These are phyloP conservation scores for Aspergillus pseudoglaucus DNA, from an alignment of 2,329 filamentous ascomycete genomes.

Conservation along the genomic window DNA sequence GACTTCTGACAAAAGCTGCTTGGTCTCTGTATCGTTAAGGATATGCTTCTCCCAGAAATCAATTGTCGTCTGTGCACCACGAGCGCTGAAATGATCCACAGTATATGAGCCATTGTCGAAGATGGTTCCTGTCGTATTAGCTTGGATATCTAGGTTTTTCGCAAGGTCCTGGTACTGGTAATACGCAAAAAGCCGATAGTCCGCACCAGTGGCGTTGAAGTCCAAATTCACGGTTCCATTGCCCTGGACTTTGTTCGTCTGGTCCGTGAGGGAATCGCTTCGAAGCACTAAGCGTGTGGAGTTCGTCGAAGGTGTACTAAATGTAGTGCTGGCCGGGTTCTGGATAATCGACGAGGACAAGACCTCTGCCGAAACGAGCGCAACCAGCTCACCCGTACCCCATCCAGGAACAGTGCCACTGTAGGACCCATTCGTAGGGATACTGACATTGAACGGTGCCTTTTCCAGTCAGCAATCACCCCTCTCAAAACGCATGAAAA, in stretches of 20 bases:
- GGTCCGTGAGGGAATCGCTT: constrained; percentile 1
- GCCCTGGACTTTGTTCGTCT: neutral
- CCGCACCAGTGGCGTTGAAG: neutral
- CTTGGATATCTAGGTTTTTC: constrained; percentile 22
- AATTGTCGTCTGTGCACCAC: constrained; percentile 29
- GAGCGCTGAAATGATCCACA: constrained; percentile 35
- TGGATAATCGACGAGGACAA: constrained; percentile 10
- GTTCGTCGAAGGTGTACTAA: neutral
- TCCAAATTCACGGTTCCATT: constrained; percentile 3
- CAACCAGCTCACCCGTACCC: constrained; percentile 27
- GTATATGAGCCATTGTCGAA: constrained; percentile 32
- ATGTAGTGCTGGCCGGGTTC: constrained; percentile 1
- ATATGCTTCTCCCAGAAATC: constrained; percentile 38
- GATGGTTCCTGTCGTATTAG: constrained; percentile 13
- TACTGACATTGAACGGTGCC: constrained; percentile 3
- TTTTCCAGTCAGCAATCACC: neutral
- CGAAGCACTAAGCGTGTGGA: constrained; percentile 3
- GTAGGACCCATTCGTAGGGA: constrained; percentile 24
- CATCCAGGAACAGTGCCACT: constrained; percentile 32
- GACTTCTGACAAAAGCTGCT: constrained; percentile 23
- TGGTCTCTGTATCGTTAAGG: constrained; percentile 22
- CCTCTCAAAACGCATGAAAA: neutral
- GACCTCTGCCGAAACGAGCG: constrained; percentile 15
- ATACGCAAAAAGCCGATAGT: constrained; percentile 12
- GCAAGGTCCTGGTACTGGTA: constrained; percentile 10